A percentile compares a stretch with the other conserved stretches of the same genome.
Conservation (phyloP, 176 grass and related monocot genomes). For the Microstegium vimineum region DNA sequence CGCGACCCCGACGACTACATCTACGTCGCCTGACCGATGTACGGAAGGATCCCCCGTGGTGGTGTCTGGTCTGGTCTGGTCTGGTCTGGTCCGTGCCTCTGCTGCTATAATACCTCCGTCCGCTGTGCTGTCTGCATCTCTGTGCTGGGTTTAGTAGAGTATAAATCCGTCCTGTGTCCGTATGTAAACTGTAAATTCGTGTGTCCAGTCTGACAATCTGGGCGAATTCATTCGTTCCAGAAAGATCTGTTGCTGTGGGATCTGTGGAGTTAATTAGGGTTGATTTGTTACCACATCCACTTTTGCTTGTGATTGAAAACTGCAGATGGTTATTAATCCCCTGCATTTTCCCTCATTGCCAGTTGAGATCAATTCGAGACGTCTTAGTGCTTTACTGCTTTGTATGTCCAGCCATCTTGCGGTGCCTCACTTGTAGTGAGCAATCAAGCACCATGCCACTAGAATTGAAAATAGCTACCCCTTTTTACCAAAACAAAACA, state of each 20-base stretch:
- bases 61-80: too few species aligned
- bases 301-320: neutral
- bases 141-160: neutral
- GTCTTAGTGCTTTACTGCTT: neutral
- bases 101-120: neutral
- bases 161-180: neutral
- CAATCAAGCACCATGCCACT: neutral
- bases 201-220: neutral
- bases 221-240: neutral
- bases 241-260: neutral
- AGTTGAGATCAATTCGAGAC: neutral
- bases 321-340: neutral
- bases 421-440: neutral
- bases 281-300: neutral
- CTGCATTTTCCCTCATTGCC: neutral
- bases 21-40: slow-evolving; percentile 41
- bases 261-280: neutral
- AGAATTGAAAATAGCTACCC: neutral
- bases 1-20: slow-evolving; percentile 31
- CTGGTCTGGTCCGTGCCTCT: neutral
- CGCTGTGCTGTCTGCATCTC: neutral
- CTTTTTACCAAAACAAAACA: neutral
- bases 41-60: too few species aligned
- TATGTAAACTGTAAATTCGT: neutral
- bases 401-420: neutral